phyloP scores from a whole-genome alignment of 768 basidiomycete species.

The Cubamyces lactineus region DNA sequence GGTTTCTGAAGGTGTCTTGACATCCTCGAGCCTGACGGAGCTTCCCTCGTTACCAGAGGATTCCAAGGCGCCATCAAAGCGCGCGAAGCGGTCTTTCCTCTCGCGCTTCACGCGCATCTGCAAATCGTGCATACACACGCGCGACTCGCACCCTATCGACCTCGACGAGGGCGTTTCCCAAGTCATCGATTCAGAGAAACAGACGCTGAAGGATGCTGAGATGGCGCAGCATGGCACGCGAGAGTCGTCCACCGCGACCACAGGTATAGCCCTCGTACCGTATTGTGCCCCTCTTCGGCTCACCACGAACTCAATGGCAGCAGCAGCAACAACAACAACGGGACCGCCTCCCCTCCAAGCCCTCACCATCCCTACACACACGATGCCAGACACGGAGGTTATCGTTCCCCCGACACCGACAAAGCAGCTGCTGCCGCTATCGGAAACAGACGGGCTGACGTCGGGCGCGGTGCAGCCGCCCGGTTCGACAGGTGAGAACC shows the following conservation, averaged over 20 bases:
- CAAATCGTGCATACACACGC: conserved; percentile 65
- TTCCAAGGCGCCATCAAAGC: conserved; percentile 34
- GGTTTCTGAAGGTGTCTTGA: conserved; percentile 36
- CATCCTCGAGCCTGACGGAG: conserved; percentile 34
- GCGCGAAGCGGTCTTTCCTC: conserved; percentile 55
- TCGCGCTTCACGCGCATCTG: conserved; percentile 60
- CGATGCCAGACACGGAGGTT: conserved; percentile 39
- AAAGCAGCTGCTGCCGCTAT: conserved; percentile 52
- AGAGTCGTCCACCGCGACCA: conserved; percentile 28
- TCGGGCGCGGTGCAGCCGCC: conserved; percentile 93
- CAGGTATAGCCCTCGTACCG: conserved; percentile 20
- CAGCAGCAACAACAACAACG: conserved; percentile 16
- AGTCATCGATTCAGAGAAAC: conserved; percentile 36
- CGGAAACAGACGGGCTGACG: conserved; percentile 85
- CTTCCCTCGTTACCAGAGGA: conserved; percentile 27
- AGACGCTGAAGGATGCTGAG: conserved; percentile 24
- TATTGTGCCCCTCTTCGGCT: background rate
- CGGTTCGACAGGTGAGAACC: conserved; percentile 66
- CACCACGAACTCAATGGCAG: background rate
- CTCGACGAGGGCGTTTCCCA: conserved; percentile 32
- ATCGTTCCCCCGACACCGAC: conserved; percentile 53
- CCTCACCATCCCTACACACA: conserved; percentile 25
- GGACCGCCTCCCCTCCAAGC: conserved; percentile 18
- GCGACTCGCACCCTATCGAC: conserved; percentile 51
- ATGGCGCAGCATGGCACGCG: conserved; percentile 24